phyloP scores from a whole-genome alignment of 2,329 filamentous ascomycete species.

The Trichoderma cornu-damae region DNA sequence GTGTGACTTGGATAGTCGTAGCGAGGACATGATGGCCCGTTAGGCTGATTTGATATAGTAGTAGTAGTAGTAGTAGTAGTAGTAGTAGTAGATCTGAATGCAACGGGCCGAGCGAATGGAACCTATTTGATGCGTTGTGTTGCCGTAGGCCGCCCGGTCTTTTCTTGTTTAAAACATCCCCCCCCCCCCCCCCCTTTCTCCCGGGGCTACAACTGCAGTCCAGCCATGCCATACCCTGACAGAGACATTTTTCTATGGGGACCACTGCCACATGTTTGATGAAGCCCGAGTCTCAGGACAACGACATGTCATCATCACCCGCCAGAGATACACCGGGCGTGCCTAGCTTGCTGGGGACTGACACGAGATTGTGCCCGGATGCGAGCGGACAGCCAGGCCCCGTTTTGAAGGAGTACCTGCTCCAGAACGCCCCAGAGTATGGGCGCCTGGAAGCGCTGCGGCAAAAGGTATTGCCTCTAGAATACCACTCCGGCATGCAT shows the following conservation, averaged over 20 bases:
- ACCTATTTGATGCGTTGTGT: not conserved
- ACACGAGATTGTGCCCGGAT: conserved; percentile 7
- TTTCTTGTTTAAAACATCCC: not conserved
- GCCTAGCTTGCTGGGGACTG: not conserved
- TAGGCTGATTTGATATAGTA: conserved; percentile 1
- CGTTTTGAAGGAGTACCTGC: conserved; percentile 4
- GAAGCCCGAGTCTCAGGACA: not conserved
- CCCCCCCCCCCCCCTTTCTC: too few species aligned
- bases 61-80: not conserved
- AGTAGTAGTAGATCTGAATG: not conserved
- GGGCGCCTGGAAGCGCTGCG: not conserved
- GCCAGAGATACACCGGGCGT: not conserved
- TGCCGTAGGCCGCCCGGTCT: conserved; percentile 2
- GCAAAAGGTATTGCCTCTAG: not conserved
- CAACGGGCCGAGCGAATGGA: not conserved
- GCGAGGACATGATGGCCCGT: not conserved
- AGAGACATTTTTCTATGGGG: not conserved
- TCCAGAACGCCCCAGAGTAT: conserved; percentile 5
- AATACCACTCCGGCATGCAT: not conserved
- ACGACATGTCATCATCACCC: conserved; percentile 11
- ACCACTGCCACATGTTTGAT: not conserved
- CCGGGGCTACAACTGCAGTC: not conserved
- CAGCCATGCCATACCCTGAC: not conserved
- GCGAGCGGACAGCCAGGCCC: not conserved
- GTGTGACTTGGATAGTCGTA: not conserved